phyloP scores from a whole-genome alignment of 495 filamentous ascomycete species.

The Aspergillus incahuasiensis region DNA sequence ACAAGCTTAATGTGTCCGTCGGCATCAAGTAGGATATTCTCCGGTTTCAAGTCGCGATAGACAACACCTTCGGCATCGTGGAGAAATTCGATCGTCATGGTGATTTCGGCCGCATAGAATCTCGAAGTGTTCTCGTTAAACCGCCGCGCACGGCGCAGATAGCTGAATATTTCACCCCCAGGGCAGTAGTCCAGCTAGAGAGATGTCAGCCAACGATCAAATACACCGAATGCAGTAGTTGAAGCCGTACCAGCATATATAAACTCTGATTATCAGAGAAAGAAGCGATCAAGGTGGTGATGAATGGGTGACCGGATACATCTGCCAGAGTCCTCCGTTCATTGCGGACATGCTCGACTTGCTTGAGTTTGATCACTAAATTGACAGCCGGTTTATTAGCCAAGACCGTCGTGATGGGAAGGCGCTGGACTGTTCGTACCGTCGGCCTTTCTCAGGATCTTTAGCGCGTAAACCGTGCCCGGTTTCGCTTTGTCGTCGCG shows the following conservation, averaged over 20 bases:
- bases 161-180: slow-evolving; percentile 93
- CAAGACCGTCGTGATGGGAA: slow-evolving; percentile 7
- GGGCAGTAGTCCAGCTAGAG: slow-evolving; percentile 79
- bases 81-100: slow-evolving; percentile 85
- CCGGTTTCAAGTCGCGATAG: slow-evolving; percentile 93
- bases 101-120: slow-evolving; percentile 96
- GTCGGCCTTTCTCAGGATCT: slow-evolving; percentile 87
- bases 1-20: slow-evolving; percentile 94
- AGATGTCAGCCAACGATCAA: slow-evolving; percentile 19
- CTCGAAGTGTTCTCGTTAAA: slow-evolving; percentile 82
- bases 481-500: slow-evolving; percentile 51
- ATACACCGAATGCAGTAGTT: not conserved
- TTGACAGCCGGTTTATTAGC: not conserved
- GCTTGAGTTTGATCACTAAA: slow-evolving; percentile 91
- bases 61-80: slow-evolving; percentile 82
- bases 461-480: slow-evolving; percentile 82
- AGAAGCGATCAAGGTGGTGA: slow-evolving; percentile 82
- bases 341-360: slow-evolving; percentile 95
- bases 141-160: slow-evolving; percentile 76
- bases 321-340: slow-evolving; percentile 83
- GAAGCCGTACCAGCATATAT: slow-evolving; percentile 74
- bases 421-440: slow-evolving; percentile 33
- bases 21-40: slow-evolving; percentile 89
- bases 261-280: slow-evolving; percentile 86
- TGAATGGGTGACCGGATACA: slow-evolving; percentile 90